Evolutionary conservation across 2,329 filamentous ascomycete species (phyloP), one percentile per base, ranked within the genome.

Genomic region (Gyromitra esculenta): DNA sequence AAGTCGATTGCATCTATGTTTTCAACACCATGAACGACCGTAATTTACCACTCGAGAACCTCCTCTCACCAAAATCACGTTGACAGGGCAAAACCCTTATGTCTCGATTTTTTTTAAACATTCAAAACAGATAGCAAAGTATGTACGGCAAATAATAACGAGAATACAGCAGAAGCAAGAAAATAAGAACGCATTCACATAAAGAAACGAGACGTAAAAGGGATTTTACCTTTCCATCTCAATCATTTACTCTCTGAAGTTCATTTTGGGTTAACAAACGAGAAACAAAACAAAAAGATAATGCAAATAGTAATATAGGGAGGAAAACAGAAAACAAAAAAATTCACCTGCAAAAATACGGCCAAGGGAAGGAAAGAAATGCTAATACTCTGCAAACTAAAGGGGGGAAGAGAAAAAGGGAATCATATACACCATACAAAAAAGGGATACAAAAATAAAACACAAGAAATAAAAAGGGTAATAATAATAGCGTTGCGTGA

Each of bases 381-480:
- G n/a, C 15, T 18, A 50, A 43, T 37, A 66, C 25, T 43, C 37
- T 43, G 41, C 13, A 63, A 73, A 56, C n/a, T 41, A 57, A 67
- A 54, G 45, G 11, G 31, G n/a, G 25, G 7, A 54, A 41, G 43
- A 25, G 13, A n/a, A 59, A 54, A 67, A 41, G 41, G 50, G 13
- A 75, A 75, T 75, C 72, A 75, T 75, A 71, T 75, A 77, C 75
- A 74, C 25, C 71, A 57, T 67, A 64, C 54, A 76, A 76, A 59
- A 54, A 48, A 45, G 60, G 11, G 52, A 72, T 59, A 63, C 18
- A 70, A 77, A 62, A 76, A 76, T 64, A 75, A 76, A 65, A 65
- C 73, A 73, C 73, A 73, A 72, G 67, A 76, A 76, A 76, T 63
- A 43, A 65, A 69, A 54, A 57, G 21, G 31, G 62, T 52, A 66